phyloP scores from a whole-genome alignment of 2,329 filamentous ascomycete species.

The Calonectria crousiana region DNA sequence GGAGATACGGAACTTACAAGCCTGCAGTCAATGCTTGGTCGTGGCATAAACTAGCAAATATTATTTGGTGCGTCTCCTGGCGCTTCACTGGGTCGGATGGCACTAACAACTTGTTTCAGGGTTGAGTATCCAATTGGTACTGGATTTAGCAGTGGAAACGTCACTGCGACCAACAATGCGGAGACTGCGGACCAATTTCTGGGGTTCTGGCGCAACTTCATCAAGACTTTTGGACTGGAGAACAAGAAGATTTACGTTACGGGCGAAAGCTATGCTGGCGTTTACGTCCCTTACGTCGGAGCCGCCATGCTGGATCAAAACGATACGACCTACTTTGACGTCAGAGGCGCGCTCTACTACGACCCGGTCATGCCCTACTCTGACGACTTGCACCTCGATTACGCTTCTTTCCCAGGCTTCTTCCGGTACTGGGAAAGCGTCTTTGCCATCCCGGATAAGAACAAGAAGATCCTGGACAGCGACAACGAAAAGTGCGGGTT shows the following conservation, averaged over 20 bases:
- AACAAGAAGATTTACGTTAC: conserved; percentile 77
- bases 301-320: conserved; percentile 75
- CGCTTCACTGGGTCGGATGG: background rate
- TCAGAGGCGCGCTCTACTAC: conserved; percentile 77
- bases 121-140: conserved; percentile 75
- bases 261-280: conserved; percentile 66
- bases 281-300: conserved; percentile 76
- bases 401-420: conserved; percentile 22
- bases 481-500: conserved; percentile 67
- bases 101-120: conserved; percentile 46
- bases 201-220: conserved; percentile 81
- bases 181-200: conserved; percentile 77
- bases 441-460: conserved; percentile 22
- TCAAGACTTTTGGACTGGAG: conserved; percentile 74
- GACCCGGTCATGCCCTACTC: conserved; percentile 69
- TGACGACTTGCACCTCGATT: conserved; percentile 54
- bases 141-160: conserved; percentile 73
- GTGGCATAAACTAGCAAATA: conserved; percentile 67
- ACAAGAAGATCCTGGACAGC: conserved; percentile 44
- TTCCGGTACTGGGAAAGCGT: conserved; percentile 26
- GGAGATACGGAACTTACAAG: conserved; percentile 75
- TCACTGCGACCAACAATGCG: conserved; percentile 71
- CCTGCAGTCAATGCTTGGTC: conserved; percentile 75
- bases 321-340: conserved; percentile 73
- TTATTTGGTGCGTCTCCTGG: conserved; percentile 50